Evolutionary conservation across 768 basidiomycete genomes (phyloP), one percentile per base, ranked within the genome.

Genomic region (Naganishia onofrii): DNA sequence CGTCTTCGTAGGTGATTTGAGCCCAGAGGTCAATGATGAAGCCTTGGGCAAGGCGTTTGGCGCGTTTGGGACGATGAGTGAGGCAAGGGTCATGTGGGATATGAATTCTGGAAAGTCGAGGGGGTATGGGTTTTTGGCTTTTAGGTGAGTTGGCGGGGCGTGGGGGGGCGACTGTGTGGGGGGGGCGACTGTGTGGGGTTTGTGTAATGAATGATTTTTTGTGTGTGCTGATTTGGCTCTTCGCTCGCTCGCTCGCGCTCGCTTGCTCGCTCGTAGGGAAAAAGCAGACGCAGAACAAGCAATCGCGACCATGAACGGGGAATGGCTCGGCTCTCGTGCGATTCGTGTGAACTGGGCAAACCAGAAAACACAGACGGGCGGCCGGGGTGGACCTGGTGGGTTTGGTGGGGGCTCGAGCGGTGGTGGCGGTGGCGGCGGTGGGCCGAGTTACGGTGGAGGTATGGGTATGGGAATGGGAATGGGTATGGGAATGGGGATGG

Each of bases 271-370:
- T 38, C 65, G 65, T 68, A 78, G 95, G 77, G 96, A 99, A 85
- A 94, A 95, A 83, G 92, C 95, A 65, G 96, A 99, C 77, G 96
- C 96, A 36, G 96, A 99, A 81, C 96, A 98, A 82, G 96, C 96
- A 52, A 99, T 99, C 80, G 90, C 91, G 36, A 94, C 95, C 71
- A 99, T 99, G 96, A 99, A 99, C 79, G 96, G 96, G 69, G 95
- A 99, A 85, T 99, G 93, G 93, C 86, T 99, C 44, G 96, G 96
- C 58, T 93, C 93, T 34, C 88, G 96, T 71, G 96, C 96, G 72
- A 99, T 99, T 78, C 89, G 96, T 74, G 95, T 98, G 82, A 99
- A 99, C 84, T 99, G 95, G 95, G 96, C 96, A 66, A 98, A 98
- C 84, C 95, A 98, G 83, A 97, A 98, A 85, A 97, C 94, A 21